A percentile compares a stretch with the other conserved stretches of the same genome.
These are phyloP conservation scores for Lactarius quietus DNA, from an alignment of 768 basidiomycete genomes.

Conservation along the genomic window DNA sequence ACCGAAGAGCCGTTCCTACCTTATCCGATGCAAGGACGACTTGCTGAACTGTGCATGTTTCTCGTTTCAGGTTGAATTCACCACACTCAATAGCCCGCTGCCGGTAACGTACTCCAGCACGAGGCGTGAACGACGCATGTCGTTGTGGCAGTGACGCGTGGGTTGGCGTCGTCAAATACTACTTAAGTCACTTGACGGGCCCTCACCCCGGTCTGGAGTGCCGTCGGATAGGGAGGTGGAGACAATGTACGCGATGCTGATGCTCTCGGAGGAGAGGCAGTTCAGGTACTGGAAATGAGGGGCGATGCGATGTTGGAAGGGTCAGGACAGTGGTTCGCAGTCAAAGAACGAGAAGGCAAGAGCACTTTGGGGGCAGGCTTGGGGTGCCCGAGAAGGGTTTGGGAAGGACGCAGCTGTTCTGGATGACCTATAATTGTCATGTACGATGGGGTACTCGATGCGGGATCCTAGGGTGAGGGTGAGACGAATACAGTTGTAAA, in stretches of 20 bases:
- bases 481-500: slow-evolving; percentile 22
- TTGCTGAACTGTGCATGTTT: slow-evolving; percentile 36
- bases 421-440: slow-evolving; percentile 3
- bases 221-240: neutral
- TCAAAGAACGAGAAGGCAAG: slow-evolving; percentile 16
- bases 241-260: slow-evolving; percentile 16
- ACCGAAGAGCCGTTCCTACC: slow-evolving; percentile 73
- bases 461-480: slow-evolving; percentile 10
- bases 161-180: slow-evolving; percentile 74
- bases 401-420: slow-evolving; percentile 23
- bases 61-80: slow-evolving; percentile 56
- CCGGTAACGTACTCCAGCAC: slow-evolving; percentile 72
- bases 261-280: slow-evolving; percentile 10
- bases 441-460: slow-evolving; percentile 6
- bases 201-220: neutral
- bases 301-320: slow-evolving; percentile 6
- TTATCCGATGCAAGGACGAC: slow-evolving; percentile 62
- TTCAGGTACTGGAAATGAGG: slow-evolving; percentile 22
- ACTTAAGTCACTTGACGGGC: slow-evolving; percentile 1
- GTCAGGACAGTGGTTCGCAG: slow-evolving; percentile 11
- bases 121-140: slow-evolving; percentile 54
- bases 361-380: neutral
- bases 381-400: slow-evolving; percentile 14
- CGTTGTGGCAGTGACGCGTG: slow-evolving; percentile 65
- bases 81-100: slow-evolving; percentile 75